Evolutionary conservation across 2,329 filamentous ascomycete species (phyloP), one percentile per base, ranked within the genome.

Genomic region (Periconia sp.): DNA sequence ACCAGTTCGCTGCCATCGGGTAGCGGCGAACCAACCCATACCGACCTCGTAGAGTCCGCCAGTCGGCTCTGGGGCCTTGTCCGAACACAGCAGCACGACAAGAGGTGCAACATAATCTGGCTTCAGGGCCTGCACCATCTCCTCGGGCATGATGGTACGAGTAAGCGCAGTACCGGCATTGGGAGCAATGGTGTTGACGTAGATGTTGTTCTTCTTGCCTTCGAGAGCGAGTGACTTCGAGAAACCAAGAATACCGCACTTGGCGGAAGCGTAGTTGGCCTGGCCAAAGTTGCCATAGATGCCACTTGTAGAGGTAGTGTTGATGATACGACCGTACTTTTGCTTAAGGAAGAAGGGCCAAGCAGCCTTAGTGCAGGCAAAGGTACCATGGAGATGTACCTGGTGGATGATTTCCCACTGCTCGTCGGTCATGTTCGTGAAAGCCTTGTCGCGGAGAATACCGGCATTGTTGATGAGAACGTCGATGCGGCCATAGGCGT

Each of bases 281-380:
- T 99, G 94, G 52, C 94, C 94, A 70, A 99, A 99, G 82, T 96
- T 99, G 60, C 94, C 94, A 70, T 99, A 99, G 72, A 99, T 95
- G 73, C 94, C 94, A 61, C 88, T 95, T 35, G 94, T 97, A 24
- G 90, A 95, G 28, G 94, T 94, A 34, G 94, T 99, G 81, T 99
- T 99, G 66, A 99, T 80, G 49, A 99, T 85, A 63, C 94, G 90
- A 57, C 94, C 94, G 65, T 96, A 99, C 80, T 96, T 97, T 74
- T 99, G 94, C 82, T 96, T 96, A 38, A 97, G 80, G 80, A 99
- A 89, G 73, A 95, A 88, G 36, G 94, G 94, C 91, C 92, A 99
- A 15, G 94, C 94, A 49, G 94, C 94, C 82, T 96, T 96, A 68
- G 90, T 92, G 55, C 92, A 84, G 78, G 96, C 95, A 79, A 95